Base-by-base conservation (phyloP, 352 stramenopile species). In the Thraustochytrium sp. region DNA sequence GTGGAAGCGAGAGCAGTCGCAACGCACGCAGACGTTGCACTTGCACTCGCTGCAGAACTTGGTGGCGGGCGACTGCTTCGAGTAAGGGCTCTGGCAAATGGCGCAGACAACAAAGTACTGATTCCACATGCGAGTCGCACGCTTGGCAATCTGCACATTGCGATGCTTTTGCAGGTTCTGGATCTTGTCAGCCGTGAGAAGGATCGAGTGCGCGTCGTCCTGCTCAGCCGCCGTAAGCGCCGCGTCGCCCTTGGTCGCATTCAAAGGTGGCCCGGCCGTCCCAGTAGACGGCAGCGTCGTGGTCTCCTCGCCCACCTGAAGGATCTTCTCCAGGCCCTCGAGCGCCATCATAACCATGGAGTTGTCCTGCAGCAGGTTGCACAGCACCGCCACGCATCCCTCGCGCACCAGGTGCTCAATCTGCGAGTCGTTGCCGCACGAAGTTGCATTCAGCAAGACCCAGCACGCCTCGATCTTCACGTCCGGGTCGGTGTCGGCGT, bases 331-430 rank as follows among this genome's bases (percentile, higher is more conserved):
- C 53, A 99, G 89, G 36, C 96, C 96, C 89, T 99, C 96, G 56
- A 98, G 87, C 46, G 96, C 96, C 96, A 99, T 99, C 94, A 98
- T 98, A 59, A 98, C 95, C 96, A 99, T 98, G 85, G 90, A 97
- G 34, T 93, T 94, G 87, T 98, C 95, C 38, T 95, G 91, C 68
- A 99, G 89, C 36, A 99, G 86, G 53, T 96, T 65, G 31, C 88
- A 87, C 40, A 96, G 87, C n/a, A 94, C 87, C 26, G 82, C 73
- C 11, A 95, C 90, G 72, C 91, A 93, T 9, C 92, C 92, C 84
- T 93, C 86, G 16, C 91, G 84, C 4, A 95, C 91, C 37, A 96
- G 86, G 63, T 90, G 88, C 83, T 93, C 89, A 82, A 95, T 94
- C 84, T 99, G 96, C 85, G 92, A 92, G 89, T 98, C 95, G 68